phyloP scores from a whole-genome alignment of 1,139 yeast species.

The Taphrina pruni region DNA sequence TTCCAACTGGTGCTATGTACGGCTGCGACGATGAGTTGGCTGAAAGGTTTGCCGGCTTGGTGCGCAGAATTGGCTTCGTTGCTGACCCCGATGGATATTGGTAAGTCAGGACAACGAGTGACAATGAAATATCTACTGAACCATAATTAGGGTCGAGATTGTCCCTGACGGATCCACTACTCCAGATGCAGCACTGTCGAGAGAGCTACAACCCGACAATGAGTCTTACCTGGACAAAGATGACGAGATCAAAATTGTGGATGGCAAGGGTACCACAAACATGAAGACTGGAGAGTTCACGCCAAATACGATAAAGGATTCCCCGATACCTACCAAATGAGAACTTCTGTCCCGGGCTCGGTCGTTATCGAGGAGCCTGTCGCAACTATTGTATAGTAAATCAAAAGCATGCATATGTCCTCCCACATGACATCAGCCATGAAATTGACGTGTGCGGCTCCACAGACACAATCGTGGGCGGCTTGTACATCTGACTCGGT shows the following conservation, averaged over 20 bases:
- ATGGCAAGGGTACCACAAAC: conserved; percentile 27
- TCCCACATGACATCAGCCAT: too few species aligned
- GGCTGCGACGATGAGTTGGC: conserved; percentile 34
- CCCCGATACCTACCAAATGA: conserved; percentile 6
- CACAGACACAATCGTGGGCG: too few species aligned
- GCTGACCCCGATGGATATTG: conserved; percentile 36
- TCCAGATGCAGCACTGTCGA: conserved; percentile 30
- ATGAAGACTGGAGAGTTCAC: conserved; percentile 32
- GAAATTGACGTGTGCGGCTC: too few species aligned
- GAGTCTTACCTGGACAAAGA: conserved; percentile 29
- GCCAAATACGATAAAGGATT: conserved; percentile 17
- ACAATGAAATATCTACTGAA: too few species aligned
- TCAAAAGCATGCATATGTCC: background rate
- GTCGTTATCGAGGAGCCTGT: background rate
- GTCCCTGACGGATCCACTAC: conserved; percentile 36
- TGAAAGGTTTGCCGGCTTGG: conserved; percentile 26
- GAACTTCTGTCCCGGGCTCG: too few species aligned
- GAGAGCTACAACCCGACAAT: conserved; percentile 28
- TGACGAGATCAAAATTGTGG: conserved; percentile 26
- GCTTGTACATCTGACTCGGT: too few species aligned
- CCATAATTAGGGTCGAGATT: conserved; percentile 19
- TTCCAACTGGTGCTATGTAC: conserved; percentile 30
- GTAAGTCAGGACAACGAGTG: background rate
- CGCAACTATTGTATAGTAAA: background rate
- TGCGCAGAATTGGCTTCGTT: conserved; percentile 33